Evolutionary conservation across 257 asterid species (phyloP), one percentile per base, ranked within the genome.

Genomic region (Solanum tacnaense): DNA sequence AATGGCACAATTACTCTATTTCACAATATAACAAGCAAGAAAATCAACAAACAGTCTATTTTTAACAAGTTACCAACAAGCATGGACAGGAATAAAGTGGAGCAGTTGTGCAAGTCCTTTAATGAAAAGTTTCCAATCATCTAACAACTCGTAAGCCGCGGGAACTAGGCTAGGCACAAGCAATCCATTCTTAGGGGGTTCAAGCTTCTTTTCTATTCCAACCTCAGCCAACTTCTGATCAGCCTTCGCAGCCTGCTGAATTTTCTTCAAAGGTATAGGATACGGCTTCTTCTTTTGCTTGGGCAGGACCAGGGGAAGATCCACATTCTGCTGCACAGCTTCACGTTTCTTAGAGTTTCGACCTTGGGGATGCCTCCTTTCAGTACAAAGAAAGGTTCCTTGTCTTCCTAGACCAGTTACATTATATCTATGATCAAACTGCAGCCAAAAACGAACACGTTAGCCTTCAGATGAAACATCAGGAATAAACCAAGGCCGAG

Each of bases 201-300:
- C 95, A 41, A 97, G 98, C 86, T 91, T 94, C 92, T 97, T 97
- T 92, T 97, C 99, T 46, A 93, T 94, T 58, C 99, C 99, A 98
- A 89, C 90, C 87, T 90, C 86, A 81, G 99, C 99, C 52, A 97
- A 93, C 90, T 93, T 96, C 93, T 93, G 95, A 92, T 95, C 99
- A 86, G 93, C 95, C 91, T 98, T 92, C 21, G 95, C 93, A 13
- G 93, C 98, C 86, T 92, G 91, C 89, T 87, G 92, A 89, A 97
- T 95, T 91, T 93, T 92, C 93, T 91, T 95, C 16, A 96, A 41
- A 34, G 99, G 99, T 88, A 93, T 90, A 62, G 99, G 98, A 90
- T 56, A 96, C 5, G 99, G 99, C 92, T 97, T 96, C 91, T 97
- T 96, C 94, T 97, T 95, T 56, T 93, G 94, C 95, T 92, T 95